A percentile compares a stretch with the other conserved stretches of the same genome.
Conservation (phyloP, 2,329 filamentous ascomycete species). For the Periconia macrospinosa region DNA sequence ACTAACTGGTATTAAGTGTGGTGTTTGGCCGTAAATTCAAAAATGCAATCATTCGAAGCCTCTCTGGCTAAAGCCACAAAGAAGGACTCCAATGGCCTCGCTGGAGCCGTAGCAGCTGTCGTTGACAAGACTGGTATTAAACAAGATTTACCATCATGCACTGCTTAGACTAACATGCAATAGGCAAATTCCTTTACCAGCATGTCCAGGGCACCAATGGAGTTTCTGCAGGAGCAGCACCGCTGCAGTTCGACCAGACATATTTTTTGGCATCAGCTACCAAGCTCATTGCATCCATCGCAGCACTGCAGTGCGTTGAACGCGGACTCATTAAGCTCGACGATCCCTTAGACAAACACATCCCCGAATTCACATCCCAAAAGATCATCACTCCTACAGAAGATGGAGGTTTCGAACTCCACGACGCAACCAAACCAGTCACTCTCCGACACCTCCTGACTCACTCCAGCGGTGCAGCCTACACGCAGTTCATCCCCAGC, state of each 20-base stretch:
- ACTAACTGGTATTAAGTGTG: too few relatives aligned
- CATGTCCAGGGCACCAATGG: constrained; percentile 39
- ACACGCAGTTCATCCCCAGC: constrained; percentile 46
- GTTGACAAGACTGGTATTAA: constrained; percentile 20
- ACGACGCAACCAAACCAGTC: constrained; percentile 13
- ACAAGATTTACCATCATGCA: background rate
- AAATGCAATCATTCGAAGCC: constrained; percentile 24
- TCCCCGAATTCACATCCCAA: constrained; percentile 25
- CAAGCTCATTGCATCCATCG: constrained; percentile 35
- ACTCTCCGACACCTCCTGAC: constrained; percentile 48
- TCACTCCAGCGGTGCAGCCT: constrained; percentile 52
- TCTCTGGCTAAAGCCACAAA: constrained; percentile 23
- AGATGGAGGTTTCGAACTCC: constrained; percentile 8
- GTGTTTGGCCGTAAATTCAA: background rate
- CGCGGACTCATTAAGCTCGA: constrained; percentile 28
- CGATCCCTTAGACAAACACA: constrained; percentile 20
- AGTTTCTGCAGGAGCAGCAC: constrained; percentile 41
- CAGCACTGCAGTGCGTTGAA: constrained; percentile 33
- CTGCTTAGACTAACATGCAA: constrained; percentile 24
- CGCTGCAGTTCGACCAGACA: constrained; percentile 56
- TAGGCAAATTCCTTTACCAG: constrained; percentile 42
- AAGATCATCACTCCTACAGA: constrained; percentile 13
- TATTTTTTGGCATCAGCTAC: constrained; percentile 50
- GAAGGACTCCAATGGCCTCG: constrained; percentile 19
- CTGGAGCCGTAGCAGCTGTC: constrained; percentile 21